These are phyloP conservation scores for Schizopora paradoxa DNA, from an alignment of 1,284 basidiomycete species.

Conservation along the genomic window DNA sequence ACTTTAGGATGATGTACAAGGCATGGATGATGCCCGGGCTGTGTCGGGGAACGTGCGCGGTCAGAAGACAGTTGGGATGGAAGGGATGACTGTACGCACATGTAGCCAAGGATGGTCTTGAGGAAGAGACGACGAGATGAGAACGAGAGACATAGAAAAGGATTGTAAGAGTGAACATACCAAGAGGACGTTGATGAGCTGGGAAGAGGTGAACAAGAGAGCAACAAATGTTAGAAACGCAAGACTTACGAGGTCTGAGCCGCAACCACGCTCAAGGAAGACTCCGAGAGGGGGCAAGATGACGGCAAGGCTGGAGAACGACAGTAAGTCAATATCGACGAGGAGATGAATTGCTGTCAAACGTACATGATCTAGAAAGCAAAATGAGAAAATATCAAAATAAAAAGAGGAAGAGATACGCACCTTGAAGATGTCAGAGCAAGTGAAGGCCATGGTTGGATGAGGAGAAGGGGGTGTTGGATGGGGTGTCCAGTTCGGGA, in stretches of 20 bases:
- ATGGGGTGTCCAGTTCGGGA: too few relatives aligned
- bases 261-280: constrained; percentile 73
- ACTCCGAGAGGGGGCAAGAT: constrained; percentile 75
- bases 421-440: constrained; percentile 72
- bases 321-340: constrained; percentile 1
- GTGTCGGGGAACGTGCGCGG: constrained; percentile 16
- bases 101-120: constrained; percentile 62
- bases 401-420: constrained; percentile 15
- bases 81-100: constrained; percentile 42
- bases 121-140: constrained; percentile 5
- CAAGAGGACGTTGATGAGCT: constrained; percentile 67
- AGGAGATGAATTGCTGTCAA: constrained; percentile 24
- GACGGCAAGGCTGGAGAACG: constrained; percentile 50
- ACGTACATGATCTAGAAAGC: constrained; percentile 30
- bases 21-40: constrained; percentile 77
- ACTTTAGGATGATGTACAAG: constrained; percentile 70
- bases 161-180: constrained; percentile 24
- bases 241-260: constrained; percentile 54
- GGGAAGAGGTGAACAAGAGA: background rate
- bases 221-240: background rate
- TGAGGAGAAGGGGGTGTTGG: constrained; percentile 19
- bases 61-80: background rate
- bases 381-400: constrained; percentile 1
- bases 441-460: constrained; percentile 59
- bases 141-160: too few relatives aligned